Conservation (phyloP, 2,329 filamentous ascomycete genomes). For the Zymoseptoria tritici region DNA sequence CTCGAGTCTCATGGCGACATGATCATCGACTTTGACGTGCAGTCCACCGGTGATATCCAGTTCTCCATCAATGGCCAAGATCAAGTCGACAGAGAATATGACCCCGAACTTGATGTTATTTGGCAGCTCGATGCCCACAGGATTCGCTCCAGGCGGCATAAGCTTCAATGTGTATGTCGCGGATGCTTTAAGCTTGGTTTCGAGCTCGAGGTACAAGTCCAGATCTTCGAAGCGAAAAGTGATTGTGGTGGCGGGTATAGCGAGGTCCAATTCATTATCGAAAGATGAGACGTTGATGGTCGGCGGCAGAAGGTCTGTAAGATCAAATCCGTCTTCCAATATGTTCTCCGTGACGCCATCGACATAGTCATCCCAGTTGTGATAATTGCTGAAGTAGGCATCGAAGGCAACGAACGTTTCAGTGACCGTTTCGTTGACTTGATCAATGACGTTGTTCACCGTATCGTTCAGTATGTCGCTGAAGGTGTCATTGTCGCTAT, state of each 20-base stretch:
- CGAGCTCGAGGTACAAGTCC: slow-evolving; percentile 1
- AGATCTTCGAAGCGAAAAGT: slow-evolving; percentile 3
- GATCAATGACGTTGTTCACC: too few species aligned
- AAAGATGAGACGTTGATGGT: too few species aligned
- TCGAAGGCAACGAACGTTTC: too few species aligned
- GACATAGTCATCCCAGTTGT: too few species aligned
- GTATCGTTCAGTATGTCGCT: too few species aligned
- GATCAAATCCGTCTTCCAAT: too few species aligned
- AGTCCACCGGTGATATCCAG: slow-evolving; percentile 49
- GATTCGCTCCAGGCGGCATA: slow-evolving; percentile 32
- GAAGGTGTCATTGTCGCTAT: too few species aligned
- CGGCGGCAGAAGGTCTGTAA: too few species aligned
- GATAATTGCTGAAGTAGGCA: too few species aligned
- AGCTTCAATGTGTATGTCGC: slow-evolving; percentile 45
- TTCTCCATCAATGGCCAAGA: slow-evolving; percentile 41
- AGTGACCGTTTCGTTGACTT: too few species aligned
- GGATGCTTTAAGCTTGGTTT: neutral
- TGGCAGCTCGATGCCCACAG: slow-evolving; percentile 36
- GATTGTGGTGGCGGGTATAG: neutral
- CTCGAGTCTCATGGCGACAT: slow-evolving; percentile 41
- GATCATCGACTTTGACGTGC: slow-evolving; percentile 49
- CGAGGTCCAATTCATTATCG: neutral
- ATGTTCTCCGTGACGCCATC: too few species aligned
- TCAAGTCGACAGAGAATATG: slow-evolving; percentile 45
- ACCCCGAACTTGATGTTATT: slow-evolving; percentile 40